phyloP scores from a whole-genome alignment of 176 grass and related monocot genomes.

The Echinochloa phyllopogon region DNA sequence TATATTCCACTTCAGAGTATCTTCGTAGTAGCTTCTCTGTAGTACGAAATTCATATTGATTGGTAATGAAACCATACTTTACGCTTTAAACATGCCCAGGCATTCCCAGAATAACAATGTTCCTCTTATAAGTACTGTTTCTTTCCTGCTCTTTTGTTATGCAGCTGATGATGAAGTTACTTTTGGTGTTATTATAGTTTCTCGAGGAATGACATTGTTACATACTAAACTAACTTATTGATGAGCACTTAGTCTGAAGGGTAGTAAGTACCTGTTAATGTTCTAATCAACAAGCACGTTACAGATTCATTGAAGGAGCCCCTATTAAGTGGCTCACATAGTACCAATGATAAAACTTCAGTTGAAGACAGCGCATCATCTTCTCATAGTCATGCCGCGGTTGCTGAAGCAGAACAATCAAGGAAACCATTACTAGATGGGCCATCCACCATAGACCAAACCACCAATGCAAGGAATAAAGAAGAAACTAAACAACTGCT shows the following conservation, averaged over 20 bases:
- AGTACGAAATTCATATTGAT: background rate
- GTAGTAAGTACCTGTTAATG: background rate
- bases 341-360: background rate
- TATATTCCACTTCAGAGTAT: background rate
- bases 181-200: background rate
- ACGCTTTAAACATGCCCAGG: background rate
- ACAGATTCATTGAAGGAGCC: conserved; percentile 36
- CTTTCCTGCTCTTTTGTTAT: background rate
- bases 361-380: background rate
- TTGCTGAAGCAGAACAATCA: conserved; percentile 21
- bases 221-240: background rate
- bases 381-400: background rate
- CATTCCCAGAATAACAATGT: background rate
- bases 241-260: background rate
- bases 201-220: background rate
- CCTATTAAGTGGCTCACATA: conserved; percentile 4
- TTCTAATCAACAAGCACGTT: conserved; percentile 33
- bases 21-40: background rate
- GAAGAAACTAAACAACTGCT: background rate
- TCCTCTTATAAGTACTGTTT: background rate
- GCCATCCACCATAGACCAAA: conserved; percentile 23
- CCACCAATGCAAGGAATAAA: background rate
- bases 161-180: background rate
- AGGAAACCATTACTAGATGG: conserved; percentile 18
- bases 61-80: background rate